Conservation (phyloP, 768 basidiomycete species). For the Russula sp. region DNA sequence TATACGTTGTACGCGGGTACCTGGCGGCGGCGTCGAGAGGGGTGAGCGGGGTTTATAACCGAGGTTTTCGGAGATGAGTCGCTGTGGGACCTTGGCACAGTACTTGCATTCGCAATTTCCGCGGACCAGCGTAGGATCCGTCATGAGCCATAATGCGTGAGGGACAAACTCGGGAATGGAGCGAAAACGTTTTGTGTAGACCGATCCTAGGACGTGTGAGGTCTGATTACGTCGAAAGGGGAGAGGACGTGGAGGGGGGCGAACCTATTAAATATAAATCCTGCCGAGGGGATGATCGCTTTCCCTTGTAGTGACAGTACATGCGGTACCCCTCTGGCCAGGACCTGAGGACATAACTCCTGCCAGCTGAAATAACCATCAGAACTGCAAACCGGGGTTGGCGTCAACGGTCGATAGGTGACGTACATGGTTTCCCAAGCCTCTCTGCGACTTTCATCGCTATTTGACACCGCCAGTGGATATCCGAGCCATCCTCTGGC, state of each 20-base stretch:
- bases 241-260: conserved; percentile 8
- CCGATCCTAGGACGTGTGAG: conserved; percentile 32
- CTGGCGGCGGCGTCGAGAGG: not conserved
- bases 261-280: conserved; percentile 76
- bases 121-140: conserved; percentile 41
- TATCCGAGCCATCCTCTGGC: conserved; percentile 41
- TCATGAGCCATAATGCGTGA: conserved; percentile 73
- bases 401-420: not conserved
- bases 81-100: conserved; percentile 61
- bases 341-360: conserved; percentile 49
- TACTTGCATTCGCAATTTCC: conserved; percentile 68
- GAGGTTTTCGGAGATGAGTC: conserved; percentile 58
- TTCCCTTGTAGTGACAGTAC: conserved; percentile 71
- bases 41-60: conserved; percentile 31
- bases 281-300: conserved; percentile 45
- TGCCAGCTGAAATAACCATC: conserved; percentile 34
- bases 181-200: conserved; percentile 49
- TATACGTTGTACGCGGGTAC: conserved; percentile 13
- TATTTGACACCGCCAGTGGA: conserved; percentile 47
- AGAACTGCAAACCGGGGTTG: not conserved
- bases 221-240: not conserved
- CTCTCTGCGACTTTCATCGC: conserved; percentile 37
- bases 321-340: conserved; percentile 67
- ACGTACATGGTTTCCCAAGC: conserved; percentile 45
- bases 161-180: conserved; percentile 82